Conservation (phyloP, 768 basidiomycete genomes). For the Xanthoconium purpureum region DNA sequence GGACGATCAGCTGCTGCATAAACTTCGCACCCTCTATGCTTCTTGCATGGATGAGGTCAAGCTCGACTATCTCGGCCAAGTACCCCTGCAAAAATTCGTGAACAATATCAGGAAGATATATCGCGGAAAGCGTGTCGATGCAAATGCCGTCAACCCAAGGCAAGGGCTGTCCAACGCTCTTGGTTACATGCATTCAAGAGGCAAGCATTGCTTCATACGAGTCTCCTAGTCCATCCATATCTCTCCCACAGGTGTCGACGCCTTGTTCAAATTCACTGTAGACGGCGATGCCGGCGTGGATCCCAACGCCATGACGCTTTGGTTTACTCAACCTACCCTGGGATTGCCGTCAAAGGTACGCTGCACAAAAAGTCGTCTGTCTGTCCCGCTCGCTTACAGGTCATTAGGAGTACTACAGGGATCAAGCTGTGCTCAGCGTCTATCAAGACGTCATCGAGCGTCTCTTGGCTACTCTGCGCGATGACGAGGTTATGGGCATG, state of each 20-base stretch:
- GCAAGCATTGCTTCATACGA: constrained; percentile 37
- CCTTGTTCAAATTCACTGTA: constrained; percentile 75
- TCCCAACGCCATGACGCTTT: constrained; percentile 80
- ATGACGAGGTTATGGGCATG: constrained; percentile 33
- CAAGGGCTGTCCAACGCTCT: constrained; percentile 77
- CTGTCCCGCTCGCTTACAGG: background rate
- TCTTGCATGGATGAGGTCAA: constrained; percentile 80
- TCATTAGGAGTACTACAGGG: constrained; percentile 83
- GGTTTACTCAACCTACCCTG: constrained; percentile 78
- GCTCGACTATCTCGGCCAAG: constrained; percentile 69
- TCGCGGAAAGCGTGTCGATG: constrained; percentile 47
- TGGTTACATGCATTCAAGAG: constrained; percentile 83
- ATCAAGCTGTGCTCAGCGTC: constrained; percentile 61
- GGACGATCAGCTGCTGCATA: constrained; percentile 57
- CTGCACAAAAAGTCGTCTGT: background rate
- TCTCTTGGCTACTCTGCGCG: constrained; percentile 59
- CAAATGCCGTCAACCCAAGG: constrained; percentile 33
- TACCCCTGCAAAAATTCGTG: constrained; percentile 68
- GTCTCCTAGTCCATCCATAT: background rate
- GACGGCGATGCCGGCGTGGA: constrained; percentile 87
- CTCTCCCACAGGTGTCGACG: constrained; percentile 57
- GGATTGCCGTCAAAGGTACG: constrained; percentile 85
- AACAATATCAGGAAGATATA: constrained; percentile 59
- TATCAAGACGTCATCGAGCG: constrained; percentile 69
- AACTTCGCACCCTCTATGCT: constrained; percentile 67